These are phyloP conservation scores for Aspergillus udagawae DNA, from an alignment of 2,329 filamentous ascomycete species.

Conservation along the genomic window DNA sequence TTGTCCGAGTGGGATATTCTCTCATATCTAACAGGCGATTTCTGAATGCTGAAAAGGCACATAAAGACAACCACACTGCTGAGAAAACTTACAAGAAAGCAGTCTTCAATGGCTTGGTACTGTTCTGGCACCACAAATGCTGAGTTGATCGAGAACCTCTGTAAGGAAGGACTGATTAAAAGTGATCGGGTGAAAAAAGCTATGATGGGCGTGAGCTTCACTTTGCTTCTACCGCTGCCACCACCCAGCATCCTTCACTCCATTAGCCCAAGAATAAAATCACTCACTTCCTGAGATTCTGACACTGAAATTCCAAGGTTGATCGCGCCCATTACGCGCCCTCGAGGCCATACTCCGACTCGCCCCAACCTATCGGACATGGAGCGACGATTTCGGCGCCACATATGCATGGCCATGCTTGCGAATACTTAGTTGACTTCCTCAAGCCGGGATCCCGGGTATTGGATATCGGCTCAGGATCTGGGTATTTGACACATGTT, in stretches of 20 bases:
- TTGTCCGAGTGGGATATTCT: background rate
- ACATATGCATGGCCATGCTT: constrained; percentile 67
- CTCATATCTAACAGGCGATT: background rate
- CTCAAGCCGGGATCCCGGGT: constrained; percentile 55
- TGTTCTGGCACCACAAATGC: constrained; percentile 72
- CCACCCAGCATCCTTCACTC: background rate
- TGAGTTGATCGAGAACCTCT: constrained; percentile 75
- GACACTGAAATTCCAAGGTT: constrained; percentile 52
- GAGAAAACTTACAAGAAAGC: constrained; percentile 8
- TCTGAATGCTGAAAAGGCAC: constrained; percentile 9
- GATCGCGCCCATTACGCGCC: constrained; percentile 84
- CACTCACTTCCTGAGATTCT: constrained; percentile 1
- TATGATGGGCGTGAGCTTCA: constrained; percentile 63
- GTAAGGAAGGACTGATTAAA: constrained; percentile 67
- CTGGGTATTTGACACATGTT: constrained; percentile 82
- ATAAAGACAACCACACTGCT: background rate
- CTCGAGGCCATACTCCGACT: constrained; percentile 65
- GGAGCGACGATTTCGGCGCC: constrained; percentile 67
- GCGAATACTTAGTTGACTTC: constrained; percentile 58
- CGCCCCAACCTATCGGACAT: constrained; percentile 65
- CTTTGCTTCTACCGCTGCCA: background rate
- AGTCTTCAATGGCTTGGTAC: constrained; percentile 75
- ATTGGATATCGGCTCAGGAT: constrained; percentile 71
- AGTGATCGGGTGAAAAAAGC: constrained; percentile 69
- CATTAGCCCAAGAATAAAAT: background rate